Conservation (phyloP, 441 rosid genomes). For the Mallotus repandus region DNA sequence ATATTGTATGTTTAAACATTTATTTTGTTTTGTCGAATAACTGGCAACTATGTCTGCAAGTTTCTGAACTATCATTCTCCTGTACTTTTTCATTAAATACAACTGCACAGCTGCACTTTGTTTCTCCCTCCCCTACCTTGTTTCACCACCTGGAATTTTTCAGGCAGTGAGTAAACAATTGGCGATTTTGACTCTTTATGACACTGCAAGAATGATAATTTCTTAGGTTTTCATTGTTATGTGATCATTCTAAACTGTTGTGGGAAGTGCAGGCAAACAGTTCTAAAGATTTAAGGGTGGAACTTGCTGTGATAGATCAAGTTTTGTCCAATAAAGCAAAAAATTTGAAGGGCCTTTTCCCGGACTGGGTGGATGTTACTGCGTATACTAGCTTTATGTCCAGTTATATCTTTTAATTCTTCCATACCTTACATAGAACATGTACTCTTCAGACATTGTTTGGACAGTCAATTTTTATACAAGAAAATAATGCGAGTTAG, state of each 20-base stretch:
- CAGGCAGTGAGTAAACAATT: not conserved
- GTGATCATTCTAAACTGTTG: not conserved
- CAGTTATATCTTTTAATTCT: constrained; percentile 51
- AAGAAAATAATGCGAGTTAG: too few relatives aligned
- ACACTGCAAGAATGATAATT: not conserved
- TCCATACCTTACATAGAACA: not conserved
- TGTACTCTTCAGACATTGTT: not conserved
- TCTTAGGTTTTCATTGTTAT: not conserved
- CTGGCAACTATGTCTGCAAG: not conserved
- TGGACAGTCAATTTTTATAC: not conserved
- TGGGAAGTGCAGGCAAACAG: constrained; percentile 53
- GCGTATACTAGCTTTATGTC: constrained; percentile 78
- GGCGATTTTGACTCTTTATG: not conserved
- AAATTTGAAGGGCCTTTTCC: constrained; percentile 70
- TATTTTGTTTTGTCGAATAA: not conserved
- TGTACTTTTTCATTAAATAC: not conserved
- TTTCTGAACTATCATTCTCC: not conserved
- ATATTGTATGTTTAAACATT: not conserved
- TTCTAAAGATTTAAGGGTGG: constrained; percentile 57
- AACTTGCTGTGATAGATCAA: constrained; percentile 83
- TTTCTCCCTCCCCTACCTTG: not conserved
- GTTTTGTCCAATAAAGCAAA: constrained; percentile 49
- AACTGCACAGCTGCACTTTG: too few relatives aligned
- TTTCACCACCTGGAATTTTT: not conserved
- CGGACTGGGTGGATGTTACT: constrained; percentile 78